These are phyloP conservation scores for Phyllosticta citriasiana DNA, from an alignment of 2,329 filamentous ascomycete genomes.

Conservation along the genomic window DNA sequence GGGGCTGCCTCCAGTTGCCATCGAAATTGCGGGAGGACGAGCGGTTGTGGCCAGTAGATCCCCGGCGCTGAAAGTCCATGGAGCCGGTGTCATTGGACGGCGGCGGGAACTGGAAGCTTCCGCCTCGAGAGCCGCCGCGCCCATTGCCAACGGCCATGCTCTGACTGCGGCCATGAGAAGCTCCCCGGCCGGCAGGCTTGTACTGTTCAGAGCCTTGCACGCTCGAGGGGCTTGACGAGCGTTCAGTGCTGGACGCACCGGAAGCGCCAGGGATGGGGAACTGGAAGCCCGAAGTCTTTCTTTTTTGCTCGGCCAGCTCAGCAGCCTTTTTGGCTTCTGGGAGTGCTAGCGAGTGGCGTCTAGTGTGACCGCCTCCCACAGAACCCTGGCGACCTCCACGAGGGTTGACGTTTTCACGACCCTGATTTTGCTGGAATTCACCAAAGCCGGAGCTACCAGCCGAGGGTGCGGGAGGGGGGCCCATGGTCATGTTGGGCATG, in stretches of 20 bases:
- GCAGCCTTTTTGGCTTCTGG: conserved; percentile 97
- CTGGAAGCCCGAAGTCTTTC: conserved; percentile 87
- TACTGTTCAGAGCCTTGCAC: conserved; percentile 20
- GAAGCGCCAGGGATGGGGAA: conserved; percentile 71
- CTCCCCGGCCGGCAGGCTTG: conserved; percentile 29
- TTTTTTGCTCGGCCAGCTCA: conserved; percentile 91
- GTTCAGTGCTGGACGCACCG: conserved; percentile 40
- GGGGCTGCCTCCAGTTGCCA: conserved; percentile 90
- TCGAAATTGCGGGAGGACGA: conserved; percentile 90
- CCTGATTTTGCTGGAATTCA: conserved; percentile 56
- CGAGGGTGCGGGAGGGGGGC: conserved; percentile 83
- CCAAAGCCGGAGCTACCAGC: conserved; percentile 79
- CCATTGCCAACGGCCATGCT: conserved; percentile 71
- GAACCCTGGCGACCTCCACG: conserved; percentile 61
- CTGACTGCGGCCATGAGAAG: conserved; percentile 68
- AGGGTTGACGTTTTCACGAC: conserved; percentile 56
- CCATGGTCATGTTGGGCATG: conserved; percentile 84
- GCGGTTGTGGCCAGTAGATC: conserved; percentile 65
- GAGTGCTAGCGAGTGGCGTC: conserved; percentile 87
- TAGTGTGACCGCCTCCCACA: conserved; percentile 65
- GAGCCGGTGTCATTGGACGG: conserved; percentile 43
- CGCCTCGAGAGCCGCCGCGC: conserved; percentile 56
- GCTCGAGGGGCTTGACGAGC: conserved; percentile 45
- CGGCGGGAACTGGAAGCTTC: conserved; percentile 61
- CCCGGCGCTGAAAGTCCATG: conserved; percentile 63